These are phyloP conservation scores for Pleurozium schreberi DNA, from an alignment of 225 moss, liverwort and hornwort species.

Conservation along the genomic window DNA sequence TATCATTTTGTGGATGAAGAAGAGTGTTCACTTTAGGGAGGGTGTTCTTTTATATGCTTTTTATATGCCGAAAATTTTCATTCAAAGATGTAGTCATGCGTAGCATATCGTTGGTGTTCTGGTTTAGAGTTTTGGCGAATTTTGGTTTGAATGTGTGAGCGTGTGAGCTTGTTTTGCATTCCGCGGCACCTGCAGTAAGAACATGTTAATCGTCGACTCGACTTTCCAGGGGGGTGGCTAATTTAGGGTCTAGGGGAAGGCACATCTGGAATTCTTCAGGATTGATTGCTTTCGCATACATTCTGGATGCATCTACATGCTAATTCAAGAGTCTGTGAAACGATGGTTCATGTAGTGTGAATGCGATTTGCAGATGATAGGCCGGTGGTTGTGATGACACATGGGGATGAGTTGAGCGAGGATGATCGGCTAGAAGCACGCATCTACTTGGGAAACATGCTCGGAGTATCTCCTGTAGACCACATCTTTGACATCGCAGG, in stretches of 20 bases:
- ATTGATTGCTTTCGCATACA: background rate
- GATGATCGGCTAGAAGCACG: constrained; percentile 29
- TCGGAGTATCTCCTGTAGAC: constrained; percentile 50
- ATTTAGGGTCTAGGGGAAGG: background rate
- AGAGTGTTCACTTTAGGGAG: background rate
- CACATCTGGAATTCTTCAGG: background rate
- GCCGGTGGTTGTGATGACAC: constrained; percentile 67
- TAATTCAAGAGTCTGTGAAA: background rate
- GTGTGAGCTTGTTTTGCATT: background rate
- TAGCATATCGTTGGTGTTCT: background rate
- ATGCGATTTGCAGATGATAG: constrained; percentile 46
- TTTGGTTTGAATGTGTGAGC: background rate
- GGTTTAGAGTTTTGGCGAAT: background rate
- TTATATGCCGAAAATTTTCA: background rate
- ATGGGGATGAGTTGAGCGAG: constrained; percentile 43
- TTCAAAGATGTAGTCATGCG: background rate
- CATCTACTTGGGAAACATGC: constrained; percentile 42
- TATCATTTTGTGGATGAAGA: background rate
- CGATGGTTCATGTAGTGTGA: background rate
- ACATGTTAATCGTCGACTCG: background rate
- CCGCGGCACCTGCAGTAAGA: background rate
- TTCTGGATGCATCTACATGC: background rate
- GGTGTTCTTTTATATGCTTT: background rate
- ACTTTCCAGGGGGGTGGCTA: background rate
- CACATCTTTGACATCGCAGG: constrained; percentile 71